Conservation (phyloP, 805 yeast genomes). For the Wickerhamiella occidentalis region DNA sequence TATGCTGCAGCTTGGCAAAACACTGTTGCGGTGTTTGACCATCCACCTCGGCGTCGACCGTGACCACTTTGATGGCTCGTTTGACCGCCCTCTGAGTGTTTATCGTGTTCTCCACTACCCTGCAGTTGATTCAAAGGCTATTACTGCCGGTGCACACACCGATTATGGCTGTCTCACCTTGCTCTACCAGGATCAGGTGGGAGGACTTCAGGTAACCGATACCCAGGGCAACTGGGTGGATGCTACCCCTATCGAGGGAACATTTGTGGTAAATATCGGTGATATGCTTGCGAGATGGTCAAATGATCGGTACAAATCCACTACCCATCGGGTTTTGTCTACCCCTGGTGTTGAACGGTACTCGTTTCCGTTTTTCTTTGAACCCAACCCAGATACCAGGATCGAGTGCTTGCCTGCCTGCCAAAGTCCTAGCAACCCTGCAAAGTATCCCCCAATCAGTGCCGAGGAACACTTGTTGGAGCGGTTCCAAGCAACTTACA, state of each 20-base stretch:
- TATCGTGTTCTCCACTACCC: conserved; percentile 54
- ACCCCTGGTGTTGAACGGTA: conserved; percentile 11
- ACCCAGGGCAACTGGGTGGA: conserved; percentile 46
- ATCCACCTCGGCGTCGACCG: conserved; percentile 43
- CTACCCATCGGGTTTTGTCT: conserved; percentile 39
- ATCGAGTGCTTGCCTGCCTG: conserved; percentile 11
- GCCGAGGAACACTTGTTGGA: conserved; percentile 7
- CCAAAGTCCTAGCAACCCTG: conserved; percentile 1
- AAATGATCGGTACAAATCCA: conserved; percentile 45
- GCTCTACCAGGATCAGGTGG: conserved; percentile 43
- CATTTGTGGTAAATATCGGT: conserved; percentile 47
- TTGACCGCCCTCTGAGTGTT: conserved; percentile 40
- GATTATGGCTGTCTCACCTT: conserved; percentile 52
- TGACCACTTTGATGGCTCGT: conserved; percentile 36
- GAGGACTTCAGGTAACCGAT: conserved; percentile 45
- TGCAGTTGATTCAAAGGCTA: conserved; percentile 23
- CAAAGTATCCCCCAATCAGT: conserved; percentile 8
- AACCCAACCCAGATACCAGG: conserved; percentile 7
- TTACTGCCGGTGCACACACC: conserved; percentile 53
- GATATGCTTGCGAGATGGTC: conserved; percentile 50
- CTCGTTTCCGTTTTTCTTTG: conserved; percentile 13
- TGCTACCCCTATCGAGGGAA: conserved; percentile 38
- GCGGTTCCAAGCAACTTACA: conserved; percentile 7
- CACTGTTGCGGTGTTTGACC: conserved; percentile 37
- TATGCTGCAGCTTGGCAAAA: conserved; percentile 35